Conservation (phyloP, 78 protist species). For the Anaeramoeba ignava region DNA sequence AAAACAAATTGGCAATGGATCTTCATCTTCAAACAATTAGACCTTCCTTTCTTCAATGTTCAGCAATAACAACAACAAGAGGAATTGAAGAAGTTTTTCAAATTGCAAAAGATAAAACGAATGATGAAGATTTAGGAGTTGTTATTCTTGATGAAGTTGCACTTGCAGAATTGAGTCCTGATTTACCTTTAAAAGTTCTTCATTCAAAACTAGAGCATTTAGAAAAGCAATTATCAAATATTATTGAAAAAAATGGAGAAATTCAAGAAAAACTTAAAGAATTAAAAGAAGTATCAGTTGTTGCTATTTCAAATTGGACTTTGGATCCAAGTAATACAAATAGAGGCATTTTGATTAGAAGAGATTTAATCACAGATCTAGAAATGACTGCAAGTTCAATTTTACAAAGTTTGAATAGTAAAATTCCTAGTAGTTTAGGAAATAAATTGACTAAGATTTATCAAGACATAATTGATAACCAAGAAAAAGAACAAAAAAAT, state of each 20-base stretch:
- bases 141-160: background rate
- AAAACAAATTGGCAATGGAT: too few species aligned
- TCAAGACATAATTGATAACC: background rate
- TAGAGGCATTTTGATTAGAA: background rate
- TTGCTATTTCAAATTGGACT: background rate
- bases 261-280: too few species aligned
- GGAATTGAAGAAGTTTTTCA: background rate
- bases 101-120: background rate
- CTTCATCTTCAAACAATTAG: background rate
- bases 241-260: too few species aligned
- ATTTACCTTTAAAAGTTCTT: background rate
- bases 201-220: background rate
- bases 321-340: background rate
- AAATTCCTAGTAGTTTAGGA: background rate
- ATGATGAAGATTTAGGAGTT: background rate
- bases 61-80: background rate
- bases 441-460: background rate
- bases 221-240: background rate
- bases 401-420: too few species aligned
- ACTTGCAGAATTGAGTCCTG: background rate
- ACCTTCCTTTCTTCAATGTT: background rate
- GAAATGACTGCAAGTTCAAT: background rate
- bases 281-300: background rate
- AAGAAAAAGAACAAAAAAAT: too few species aligned
- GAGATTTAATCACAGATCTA: background rate